Base-by-base conservation (phyloP, 2,329 filamentous ascomycete species). In the Penicillium sp. region DNA sequence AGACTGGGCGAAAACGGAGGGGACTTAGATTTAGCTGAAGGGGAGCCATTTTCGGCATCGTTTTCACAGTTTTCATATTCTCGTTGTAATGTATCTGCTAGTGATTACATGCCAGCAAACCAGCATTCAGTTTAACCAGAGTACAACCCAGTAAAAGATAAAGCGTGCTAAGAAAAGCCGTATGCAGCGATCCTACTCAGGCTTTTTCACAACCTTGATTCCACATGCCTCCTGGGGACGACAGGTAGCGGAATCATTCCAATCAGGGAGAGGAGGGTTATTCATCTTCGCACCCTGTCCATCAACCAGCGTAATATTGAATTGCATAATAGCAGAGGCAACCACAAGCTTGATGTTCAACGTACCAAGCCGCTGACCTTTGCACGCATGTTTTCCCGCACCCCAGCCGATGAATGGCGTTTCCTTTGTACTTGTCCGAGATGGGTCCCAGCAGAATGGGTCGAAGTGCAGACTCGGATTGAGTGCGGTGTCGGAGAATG, bases 291-390 rank as follows among this genome's bases (percentile, higher is more conserved):
- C 1, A 10, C 47, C 34, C 18, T 36, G n/a, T 4, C 14, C 27
- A 40, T 53, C 51, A 27, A 57, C 53, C 30, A 58, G n/a, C 3
- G 35, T 42, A 7, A 56, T 32, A 18, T 52, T 32, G 9, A 53
- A 58, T 38, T 18, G 40, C 27, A 40, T 39, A 6, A 56, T 8
- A n/a, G 47, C 29, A 14, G 29, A 56, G 19, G 32, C 39, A 35
- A 42, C 47, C 42, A 58, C 27, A 9, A 58, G 47, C 29, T 56
- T 58, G 47, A 58, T 41, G 6, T 16, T 58, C 43, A 58, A 38
- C 1, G 44, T 48, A 11, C 47, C 55, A 41, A 58, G 55, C 38
- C 55, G 47, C 16, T 58, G 55, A 7, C 55, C 55, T 32, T 58
- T 52, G 41, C 55, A 58, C 6, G 42, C 36, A 30, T 56, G 53